Conservation (phyloP, 2,329 filamentous ascomycete species). For the Fusarium circinatum region DNA sequence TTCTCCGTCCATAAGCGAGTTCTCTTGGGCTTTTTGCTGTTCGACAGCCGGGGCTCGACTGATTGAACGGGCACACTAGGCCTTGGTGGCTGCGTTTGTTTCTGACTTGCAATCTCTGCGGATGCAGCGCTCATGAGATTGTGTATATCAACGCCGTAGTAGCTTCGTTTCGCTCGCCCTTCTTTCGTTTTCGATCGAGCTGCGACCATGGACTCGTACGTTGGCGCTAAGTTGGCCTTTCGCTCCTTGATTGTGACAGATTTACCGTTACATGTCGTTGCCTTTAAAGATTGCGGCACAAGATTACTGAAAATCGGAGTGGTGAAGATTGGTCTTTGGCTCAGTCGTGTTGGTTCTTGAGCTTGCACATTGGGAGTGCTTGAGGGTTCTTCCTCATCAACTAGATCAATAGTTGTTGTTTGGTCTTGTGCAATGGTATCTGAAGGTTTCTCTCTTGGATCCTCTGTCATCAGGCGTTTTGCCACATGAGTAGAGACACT, state of each 20-base stretch:
- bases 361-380: background rate
- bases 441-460: conserved; percentile 29
- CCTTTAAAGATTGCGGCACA: conserved; percentile 50
- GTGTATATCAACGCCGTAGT: conserved; percentile 95
- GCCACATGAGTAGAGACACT: conserved; percentile 28
- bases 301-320: conserved; percentile 41
- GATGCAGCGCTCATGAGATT: conserved; percentile 78
- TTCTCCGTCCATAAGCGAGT: conserved; percentile 94
- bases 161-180: conserved; percentile 77
- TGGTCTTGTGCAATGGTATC: background rate
- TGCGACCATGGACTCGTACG: conserved; percentile 75
- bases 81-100: conserved; percentile 35
- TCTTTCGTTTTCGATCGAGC: conserved; percentile 73
- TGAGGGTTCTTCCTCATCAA: background rate
- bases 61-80: conserved; percentile 54
- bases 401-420: background rate
- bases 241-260: conserved; percentile 66
- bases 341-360: conserved; percentile 32
- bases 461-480: conserved; percentile 49
- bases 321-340: conserved; percentile 43
- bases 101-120: conserved; percentile 62
- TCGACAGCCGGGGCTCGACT: conserved; percentile 50
- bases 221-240: conserved; percentile 54
- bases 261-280: conserved; percentile 68
- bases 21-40: conserved; percentile 55